These are phyloP conservation scores for Aspergillus sp. DNA, from an alignment of 2,329 filamentous ascomycete genomes.

Conservation along the genomic window DNA sequence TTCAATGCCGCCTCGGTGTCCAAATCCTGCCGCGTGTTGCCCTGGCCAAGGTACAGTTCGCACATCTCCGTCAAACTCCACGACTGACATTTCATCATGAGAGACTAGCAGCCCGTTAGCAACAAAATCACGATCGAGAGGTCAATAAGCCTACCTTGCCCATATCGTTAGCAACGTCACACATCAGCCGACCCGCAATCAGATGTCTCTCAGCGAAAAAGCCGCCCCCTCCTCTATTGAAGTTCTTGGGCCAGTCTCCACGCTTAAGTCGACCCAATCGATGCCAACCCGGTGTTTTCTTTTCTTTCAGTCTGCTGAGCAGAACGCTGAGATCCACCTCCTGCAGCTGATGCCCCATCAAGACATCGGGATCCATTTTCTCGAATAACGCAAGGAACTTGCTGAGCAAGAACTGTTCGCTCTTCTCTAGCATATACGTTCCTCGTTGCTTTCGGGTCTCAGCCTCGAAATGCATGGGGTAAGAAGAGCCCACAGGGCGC, in stretches of 20 bases:
- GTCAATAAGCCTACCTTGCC: constrained; percentile 63
- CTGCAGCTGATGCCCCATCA: constrained; percentile 93
- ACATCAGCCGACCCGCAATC: constrained; percentile 83
- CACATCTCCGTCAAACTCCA: constrained; percentile 99
- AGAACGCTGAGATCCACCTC: constrained; percentile 94
- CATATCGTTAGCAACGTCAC: constrained; percentile 92
- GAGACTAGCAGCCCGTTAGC: constrained; percentile 54
- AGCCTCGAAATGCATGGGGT: constrained; percentile 83
- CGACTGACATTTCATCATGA: constrained; percentile 95
- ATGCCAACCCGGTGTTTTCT: constrained; percentile 92
- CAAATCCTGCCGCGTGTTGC: constrained; percentile 73
- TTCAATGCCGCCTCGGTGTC: constrained; percentile 86
- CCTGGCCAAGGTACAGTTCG: constrained; percentile 75
- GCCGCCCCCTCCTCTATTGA: constrained; percentile 78
- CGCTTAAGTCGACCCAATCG: constrained; percentile 84
- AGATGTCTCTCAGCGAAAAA: constrained; percentile 93
- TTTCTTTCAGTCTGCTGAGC: constrained; percentile 80
- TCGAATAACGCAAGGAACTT: constrained; percentile 89
- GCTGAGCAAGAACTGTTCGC: constrained; percentile 79
- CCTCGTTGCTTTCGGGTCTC: constrained; percentile 73
- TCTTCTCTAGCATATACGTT: constrained; percentile 75
- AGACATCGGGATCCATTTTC: constrained; percentile 84
- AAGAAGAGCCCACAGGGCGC: constrained; percentile 72
- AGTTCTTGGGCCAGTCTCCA: constrained; percentile 79
- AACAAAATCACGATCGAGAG: neutral